phyloP scores from a whole-genome alignment of 192 early-diverging fungal species.

The Phlyctochytrium bullatum region DNA sequence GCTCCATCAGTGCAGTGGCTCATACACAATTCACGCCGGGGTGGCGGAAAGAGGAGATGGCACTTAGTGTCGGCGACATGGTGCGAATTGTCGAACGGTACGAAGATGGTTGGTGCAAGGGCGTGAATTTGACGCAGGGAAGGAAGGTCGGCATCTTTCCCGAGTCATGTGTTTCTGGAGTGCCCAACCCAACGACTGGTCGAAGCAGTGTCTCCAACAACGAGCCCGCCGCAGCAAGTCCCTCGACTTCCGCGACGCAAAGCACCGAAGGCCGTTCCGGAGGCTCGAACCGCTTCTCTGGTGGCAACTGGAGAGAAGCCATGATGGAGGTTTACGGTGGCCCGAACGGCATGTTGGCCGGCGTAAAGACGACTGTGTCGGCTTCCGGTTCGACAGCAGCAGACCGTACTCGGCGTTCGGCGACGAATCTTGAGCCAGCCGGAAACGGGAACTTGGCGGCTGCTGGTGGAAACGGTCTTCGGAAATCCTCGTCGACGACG shows the following conservation, averaged over 20 bases:
- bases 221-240: not conserved
- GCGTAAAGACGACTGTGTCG: not conserved
- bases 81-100: not conserved
- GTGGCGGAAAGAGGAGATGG: constrained; percentile 1
- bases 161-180: not conserved
- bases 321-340: not conserved
- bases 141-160: not conserved
- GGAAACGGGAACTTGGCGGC: no score
- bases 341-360: not conserved
- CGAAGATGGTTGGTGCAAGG: constrained; percentile 9
- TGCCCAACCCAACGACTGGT: not conserved
- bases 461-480: no score
- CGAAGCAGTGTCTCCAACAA: no score
- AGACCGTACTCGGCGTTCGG: no score
- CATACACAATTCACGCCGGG: not conserved
- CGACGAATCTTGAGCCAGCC: no score
- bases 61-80: not conserved
- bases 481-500: no score
- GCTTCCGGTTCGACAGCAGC: no score
- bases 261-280: not conserved
- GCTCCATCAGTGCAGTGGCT: not conserved
- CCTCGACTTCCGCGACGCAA: not conserved
- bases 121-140: not conserved
- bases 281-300: not conserved
- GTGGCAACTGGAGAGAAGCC: not conserved